These are phyloP conservation scores for Dendrocalamus sinicus DNA, from an alignment of 176 grass and related monocot species.

Conservation along the genomic window DNA sequence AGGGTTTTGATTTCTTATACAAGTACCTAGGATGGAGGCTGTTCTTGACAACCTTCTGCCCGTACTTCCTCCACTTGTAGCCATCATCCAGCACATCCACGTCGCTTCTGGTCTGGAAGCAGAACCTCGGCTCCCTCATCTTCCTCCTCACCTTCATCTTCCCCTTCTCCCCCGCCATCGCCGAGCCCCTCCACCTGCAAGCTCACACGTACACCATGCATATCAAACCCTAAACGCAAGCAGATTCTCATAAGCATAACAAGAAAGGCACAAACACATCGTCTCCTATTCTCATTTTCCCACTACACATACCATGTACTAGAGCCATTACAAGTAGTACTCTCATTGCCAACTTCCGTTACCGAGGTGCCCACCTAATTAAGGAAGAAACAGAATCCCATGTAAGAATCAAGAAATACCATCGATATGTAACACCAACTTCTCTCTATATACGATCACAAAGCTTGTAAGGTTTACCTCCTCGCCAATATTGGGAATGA, in stretches of 20 bases:
- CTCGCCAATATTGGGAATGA: slow-evolving; percentile 43
- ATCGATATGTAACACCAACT: background rate
- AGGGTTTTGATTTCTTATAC: background rate
- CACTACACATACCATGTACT: slow-evolving; percentile 51
- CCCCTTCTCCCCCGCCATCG: slow-evolving; percentile 58
- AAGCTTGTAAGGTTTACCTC: slow-evolving; percentile 28
- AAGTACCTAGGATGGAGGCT: slow-evolving; percentile 92
- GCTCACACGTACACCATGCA: slow-evolving; percentile 5
- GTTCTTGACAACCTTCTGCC: slow-evolving; percentile 98
- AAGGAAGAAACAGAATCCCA: slow-evolving; percentile 10
- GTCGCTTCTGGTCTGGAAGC: slow-evolving; percentile 96
- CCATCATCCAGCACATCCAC: slow-evolving; percentile 95
- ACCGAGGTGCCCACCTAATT: slow-evolving; percentile 56
- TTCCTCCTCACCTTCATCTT: slow-evolving; percentile 95
- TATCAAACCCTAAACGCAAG: slow-evolving; percentile 42
- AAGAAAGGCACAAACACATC: background rate
- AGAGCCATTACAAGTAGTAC: slow-evolving; percentile 44
- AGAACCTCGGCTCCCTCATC: slow-evolving; percentile 98
- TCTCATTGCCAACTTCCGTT: slow-evolving; percentile 42
- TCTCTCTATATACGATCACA: background rate
- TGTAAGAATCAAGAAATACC: slow-evolving; percentile 1
- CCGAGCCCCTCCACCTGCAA: slow-evolving; percentile 73
- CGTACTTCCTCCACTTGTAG: slow-evolving; percentile 99
- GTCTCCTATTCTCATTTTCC: background rate
- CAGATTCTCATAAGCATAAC: background rate